Conservation (phyloP, 2,329 filamentous ascomycete species). For the Colletotrichum cordylinicola region DNA sequence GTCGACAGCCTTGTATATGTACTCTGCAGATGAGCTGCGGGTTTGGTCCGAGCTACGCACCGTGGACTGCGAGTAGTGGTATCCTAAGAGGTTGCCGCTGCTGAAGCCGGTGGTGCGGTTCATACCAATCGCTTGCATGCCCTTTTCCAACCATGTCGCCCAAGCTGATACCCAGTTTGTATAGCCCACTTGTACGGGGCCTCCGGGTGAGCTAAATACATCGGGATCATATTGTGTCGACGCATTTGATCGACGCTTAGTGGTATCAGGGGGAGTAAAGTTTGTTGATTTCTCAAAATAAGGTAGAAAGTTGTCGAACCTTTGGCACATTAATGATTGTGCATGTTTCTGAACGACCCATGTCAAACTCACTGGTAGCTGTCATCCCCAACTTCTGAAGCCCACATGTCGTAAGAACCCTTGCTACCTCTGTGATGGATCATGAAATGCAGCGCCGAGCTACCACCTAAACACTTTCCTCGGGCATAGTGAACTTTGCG, state of each 20-base stretch:
- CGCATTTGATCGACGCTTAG: conserved; percentile 3
- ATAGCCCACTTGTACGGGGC: conserved; percentile 30
- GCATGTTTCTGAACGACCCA: not conserved
- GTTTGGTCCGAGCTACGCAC: not conserved
- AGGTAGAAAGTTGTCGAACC: conserved; percentile 31
- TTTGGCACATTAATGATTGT: not conserved
- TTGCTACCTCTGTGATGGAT: conserved; percentile 30
- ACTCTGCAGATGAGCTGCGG: not conserved
- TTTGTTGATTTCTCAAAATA: conserved; percentile 35
- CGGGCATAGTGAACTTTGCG: conserved; percentile 38
- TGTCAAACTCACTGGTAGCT: conserved; percentile 27
- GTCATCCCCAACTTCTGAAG: conserved; percentile 33
- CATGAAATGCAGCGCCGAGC: conserved; percentile 32
- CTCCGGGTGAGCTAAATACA: conserved; percentile 27
- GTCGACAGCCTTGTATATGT: conserved; percentile 23
- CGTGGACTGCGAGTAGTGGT: conserved; percentile 30
- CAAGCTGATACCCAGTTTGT: conserved; percentile 28
- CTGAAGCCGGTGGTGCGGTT: conserved; percentile 39
- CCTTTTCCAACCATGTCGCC: conserved; percentile 28
- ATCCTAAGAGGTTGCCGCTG: conserved; percentile 45
- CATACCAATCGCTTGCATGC: conserved; percentile 47
- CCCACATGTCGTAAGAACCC: conserved; percentile 34
- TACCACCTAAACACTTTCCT: conserved; percentile 40
- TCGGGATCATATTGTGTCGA: conserved; percentile 31
- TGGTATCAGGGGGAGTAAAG: conserved; percentile 33